Conservation (phyloP, 2,329 filamentous ascomycete genomes). For the Trichophyton mentagrophytes region DNA sequence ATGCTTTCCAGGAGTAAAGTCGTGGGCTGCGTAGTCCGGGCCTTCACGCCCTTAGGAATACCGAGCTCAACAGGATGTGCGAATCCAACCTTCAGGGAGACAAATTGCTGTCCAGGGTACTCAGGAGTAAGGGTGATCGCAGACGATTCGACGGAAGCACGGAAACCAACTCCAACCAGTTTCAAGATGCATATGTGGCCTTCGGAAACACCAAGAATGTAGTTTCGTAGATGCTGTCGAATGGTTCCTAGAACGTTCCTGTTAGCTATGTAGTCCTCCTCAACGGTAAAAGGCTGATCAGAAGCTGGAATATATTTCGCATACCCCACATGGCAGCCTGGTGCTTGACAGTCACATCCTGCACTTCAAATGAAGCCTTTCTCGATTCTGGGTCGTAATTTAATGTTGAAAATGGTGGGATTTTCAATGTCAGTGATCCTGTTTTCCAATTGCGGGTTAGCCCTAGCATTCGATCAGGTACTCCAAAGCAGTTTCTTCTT, state of each 20-base stretch:
- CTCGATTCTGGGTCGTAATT: slow-evolving; percentile 50
- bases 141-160: slow-evolving; percentile 69
- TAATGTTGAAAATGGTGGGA: slow-evolving; percentile 69
- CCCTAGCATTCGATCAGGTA: not conserved
- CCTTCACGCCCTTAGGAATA: slow-evolving; percentile 69
- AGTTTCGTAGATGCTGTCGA: slow-evolving; percentile 77
- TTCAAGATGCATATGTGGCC: slow-evolving; percentile 88
- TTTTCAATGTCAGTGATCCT: slow-evolving; percentile 62
- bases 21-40: slow-evolving; percentile 80
- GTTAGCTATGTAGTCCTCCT: not conserved
- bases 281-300: not conserved
- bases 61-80: slow-evolving; percentile 88
- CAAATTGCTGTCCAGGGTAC: slow-evolving; percentile 74
- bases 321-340: slow-evolving; percentile 96
- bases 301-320: slow-evolving; percentile 13
- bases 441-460: slow-evolving; percentile 9
- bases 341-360: slow-evolving; percentile 54
- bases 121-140: slow-evolving; percentile 52
- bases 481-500: slow-evolving; percentile 17
- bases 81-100: slow-evolving; percentile 89
- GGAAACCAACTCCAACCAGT: slow-evolving; percentile 89
- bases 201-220: slow-evolving; percentile 89
- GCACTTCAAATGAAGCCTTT: slow-evolving; percentile 56
- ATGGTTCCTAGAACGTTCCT: slow-evolving; percentile 53
- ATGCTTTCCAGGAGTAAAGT: slow-evolving; percentile 79